phyloP scores from a whole-genome alignment of 805 yeast species.

The Yarrowia keelungensis region DNA sequence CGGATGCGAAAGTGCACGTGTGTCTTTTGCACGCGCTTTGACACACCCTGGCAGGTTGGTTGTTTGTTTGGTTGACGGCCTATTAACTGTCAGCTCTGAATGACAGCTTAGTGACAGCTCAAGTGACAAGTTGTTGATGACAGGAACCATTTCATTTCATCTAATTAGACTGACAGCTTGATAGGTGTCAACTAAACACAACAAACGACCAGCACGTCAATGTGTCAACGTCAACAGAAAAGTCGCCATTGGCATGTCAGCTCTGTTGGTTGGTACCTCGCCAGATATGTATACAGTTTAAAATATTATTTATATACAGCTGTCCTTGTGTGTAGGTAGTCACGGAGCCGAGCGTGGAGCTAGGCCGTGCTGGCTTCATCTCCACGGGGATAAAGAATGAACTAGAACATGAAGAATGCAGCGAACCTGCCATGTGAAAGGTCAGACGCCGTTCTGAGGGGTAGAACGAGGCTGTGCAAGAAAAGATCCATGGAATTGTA shows the following conservation, averaged over 20 bases:
- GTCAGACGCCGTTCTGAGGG: background rate
- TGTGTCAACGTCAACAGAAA: constrained; percentile 3
- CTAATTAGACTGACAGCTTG: constrained; percentile 3
- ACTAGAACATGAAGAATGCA: background rate
- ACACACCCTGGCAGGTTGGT: background rate
- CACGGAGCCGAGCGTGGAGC: background rate
- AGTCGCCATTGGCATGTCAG: background rate
- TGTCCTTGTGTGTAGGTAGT: background rate
- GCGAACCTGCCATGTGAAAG: background rate
- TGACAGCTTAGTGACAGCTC: too few relatives aligned
- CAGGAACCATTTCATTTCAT: constrained; percentile 6
- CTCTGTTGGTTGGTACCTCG: constrained; percentile 1
- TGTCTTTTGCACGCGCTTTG: constrained; percentile 6
- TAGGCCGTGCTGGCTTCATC: background rate
- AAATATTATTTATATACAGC: constrained; percentile 22
- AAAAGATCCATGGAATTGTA: too few relatives aligned
- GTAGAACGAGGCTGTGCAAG: background rate
- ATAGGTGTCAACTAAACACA: constrained; percentile 3
- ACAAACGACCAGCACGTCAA: background rate
- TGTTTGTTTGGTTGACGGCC: background rate
- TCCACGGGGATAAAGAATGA: constrained; percentile 18
- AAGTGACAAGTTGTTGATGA: background rate
- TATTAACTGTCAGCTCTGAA: background rate
- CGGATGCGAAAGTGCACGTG: constrained; percentile 13
- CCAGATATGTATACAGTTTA: constrained; percentile 7